Conservation (phyloP, 129 eudicot species). For the Logfia minima region DNA sequence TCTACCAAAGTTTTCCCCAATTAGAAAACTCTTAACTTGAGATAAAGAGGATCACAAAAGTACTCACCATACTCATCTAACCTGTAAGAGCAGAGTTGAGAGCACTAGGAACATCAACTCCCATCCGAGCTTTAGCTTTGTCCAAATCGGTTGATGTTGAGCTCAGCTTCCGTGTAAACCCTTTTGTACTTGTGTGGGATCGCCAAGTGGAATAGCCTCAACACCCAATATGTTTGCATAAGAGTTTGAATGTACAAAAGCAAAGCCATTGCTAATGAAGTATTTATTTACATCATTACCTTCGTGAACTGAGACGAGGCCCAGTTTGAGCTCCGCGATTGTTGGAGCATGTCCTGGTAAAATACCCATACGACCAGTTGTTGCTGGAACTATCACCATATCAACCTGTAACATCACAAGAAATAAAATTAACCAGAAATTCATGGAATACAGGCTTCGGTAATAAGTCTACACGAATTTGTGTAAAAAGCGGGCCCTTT, state of each 20-base stretch:
- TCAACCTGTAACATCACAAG: conserved; percentile 74
- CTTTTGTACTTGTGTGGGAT: conserved; percentile 60
- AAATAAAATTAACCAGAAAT: not conserved
- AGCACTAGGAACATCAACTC: conserved; percentile 75
- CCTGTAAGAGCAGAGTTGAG: conserved; percentile 67
- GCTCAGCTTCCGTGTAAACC: conserved; percentile 65
- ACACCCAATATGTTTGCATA: conserved; percentile 64
- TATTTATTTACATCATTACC: conserved; percentile 62
- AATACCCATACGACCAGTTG: conserved; percentile 82
- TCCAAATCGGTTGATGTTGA: conserved; percentile 80
- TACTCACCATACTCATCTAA: conserved; percentile 22
- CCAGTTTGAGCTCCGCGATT: conserved; percentile 76
- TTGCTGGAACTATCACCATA: conserved; percentile 77
- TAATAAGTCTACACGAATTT: not conserved
- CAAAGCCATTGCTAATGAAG: conserved; percentile 83
- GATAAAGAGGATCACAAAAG: conserved; percentile 10
- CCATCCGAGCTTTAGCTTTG: conserved; percentile 86
- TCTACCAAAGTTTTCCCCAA: conserved; percentile 30
- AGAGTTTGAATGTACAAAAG: conserved; percentile 71
- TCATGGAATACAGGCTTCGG: not conserved
- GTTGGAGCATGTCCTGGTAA: conserved; percentile 81
- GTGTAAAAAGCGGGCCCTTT: not conserved
- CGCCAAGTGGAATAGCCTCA: conserved; percentile 75
- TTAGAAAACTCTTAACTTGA: conserved; percentile 32
- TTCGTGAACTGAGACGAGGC: conserved; percentile 67